These are phyloP conservation scores for Ilyonectria destructans DNA, from an alignment of 2,329 filamentous ascomycete genomes.

Conservation along the genomic window DNA sequence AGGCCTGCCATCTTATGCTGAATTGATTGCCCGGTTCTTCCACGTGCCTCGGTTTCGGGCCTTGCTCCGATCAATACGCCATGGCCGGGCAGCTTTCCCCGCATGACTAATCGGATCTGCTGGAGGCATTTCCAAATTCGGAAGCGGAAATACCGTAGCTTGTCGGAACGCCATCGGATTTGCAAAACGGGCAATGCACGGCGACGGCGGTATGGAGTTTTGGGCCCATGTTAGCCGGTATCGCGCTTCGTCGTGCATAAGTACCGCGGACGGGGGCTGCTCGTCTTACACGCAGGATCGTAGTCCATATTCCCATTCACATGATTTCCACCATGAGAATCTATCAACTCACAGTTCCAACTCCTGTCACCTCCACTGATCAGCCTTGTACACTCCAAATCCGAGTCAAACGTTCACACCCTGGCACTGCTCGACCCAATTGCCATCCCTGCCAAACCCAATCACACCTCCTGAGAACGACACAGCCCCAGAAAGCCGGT, in stretches of 20 bases:
- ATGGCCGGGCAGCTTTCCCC: conserved; percentile 27
- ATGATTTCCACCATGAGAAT: too few relatives aligned
- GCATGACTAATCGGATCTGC: conserved; percentile 27
- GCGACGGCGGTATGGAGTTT: not conserved
- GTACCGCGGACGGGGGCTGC: not conserved
- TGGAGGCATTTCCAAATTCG: conserved; percentile 12
- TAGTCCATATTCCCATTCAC: too few relatives aligned
- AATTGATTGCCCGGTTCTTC: conserved; percentile 7
- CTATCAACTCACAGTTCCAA: too few relatives aligned
- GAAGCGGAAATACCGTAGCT: conserved; percentile 20
- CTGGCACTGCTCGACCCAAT: not conserved
- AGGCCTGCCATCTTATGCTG: conserved; percentile 22
- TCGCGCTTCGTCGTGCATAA: too few relatives aligned
- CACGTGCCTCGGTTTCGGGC: conserved; percentile 34
- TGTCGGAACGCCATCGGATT: conserved; percentile 2
- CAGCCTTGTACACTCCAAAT: too few relatives aligned
- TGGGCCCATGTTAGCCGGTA: not conserved
- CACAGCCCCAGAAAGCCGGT: not conserved
- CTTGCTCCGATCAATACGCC: conserved; percentile 19
- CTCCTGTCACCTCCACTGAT: too few relatives aligned
- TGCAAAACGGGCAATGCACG: conserved; percentile 22
- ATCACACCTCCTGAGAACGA: not conserved
- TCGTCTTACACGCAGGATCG: too few relatives aligned
- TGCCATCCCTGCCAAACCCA: conserved; percentile 5
- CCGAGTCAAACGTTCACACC: too few relatives aligned